Evolutionary conservation across 2,329 filamentous ascomycete species (phyloP), one percentile per base, ranked within the genome.

Genomic region (Pezicula rhizophila): DNA sequence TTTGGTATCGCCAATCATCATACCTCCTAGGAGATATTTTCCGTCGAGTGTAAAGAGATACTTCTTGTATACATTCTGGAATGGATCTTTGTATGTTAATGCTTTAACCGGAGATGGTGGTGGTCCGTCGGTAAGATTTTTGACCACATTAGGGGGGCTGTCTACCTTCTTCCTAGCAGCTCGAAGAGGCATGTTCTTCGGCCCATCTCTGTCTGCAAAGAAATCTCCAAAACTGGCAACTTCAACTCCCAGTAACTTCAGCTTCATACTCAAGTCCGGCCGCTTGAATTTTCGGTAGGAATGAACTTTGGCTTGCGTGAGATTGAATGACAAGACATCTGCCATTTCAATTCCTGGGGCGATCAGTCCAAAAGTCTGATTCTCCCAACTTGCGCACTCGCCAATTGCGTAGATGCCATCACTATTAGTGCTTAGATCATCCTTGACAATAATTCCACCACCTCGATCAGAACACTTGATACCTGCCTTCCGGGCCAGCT

Each of bases 181-280:
- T 52, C 76, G 77, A 3, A 76, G 74, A 0, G 88, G 89, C n/a
- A 92, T 70, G 42, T 82, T 76, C 54, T 84, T 85, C 0, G 89
- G 88, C 0, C 89, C 89, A 62, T 95, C 87, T 26, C 87, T 75
- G 59, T 96, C 90, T 0, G 90, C 90, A 57, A 96, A 96, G 72
- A 91, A 96, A 64, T 96, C 91, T 0, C 91, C 90, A 63, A 96
- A 96, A 61, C 87, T 93, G 15, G 91, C 91, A 4, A 96, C 91
- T 56, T 96, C 88, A 8, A 96, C 89, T 0, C 90, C 90, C 0
- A 96, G 75, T 0, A 96, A 73, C 72, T 96, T 96, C 26, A 96
- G 72, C 65, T 95, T 96, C 0, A 90, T 96, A 72, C 90, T 95
- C 37, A 96, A 73, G 65, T 96, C 89, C 0, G 90, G 91, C 4